phyloP scores from a whole-genome alignment of 2,329 filamentous ascomycete species.

The Coccinonectria pachysandricola region DNA sequence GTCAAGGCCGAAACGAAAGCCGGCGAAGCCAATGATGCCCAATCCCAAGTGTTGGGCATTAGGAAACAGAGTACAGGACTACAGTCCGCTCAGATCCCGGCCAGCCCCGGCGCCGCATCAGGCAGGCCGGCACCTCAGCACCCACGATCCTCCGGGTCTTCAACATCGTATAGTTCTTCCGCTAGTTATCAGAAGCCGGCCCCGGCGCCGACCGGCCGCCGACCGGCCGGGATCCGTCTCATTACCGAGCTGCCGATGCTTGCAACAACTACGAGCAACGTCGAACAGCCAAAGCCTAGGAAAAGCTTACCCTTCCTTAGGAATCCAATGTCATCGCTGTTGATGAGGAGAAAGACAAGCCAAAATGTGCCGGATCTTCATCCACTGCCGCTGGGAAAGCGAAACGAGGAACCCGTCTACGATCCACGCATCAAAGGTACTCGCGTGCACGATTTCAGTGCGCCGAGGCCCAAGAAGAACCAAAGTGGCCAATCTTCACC shows the following conservation, averaged over 20 bases:
- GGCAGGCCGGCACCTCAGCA: too few species aligned
- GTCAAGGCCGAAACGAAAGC: slow-evolving; percentile 15
- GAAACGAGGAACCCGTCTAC: slow-evolving; percentile 37
- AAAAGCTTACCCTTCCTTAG: slow-evolving; percentile 49
- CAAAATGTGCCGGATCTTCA: slow-evolving; percentile 36
- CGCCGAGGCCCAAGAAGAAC: slow-evolving; percentile 38
- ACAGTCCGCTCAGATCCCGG: too few species aligned
- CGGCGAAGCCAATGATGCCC: too few species aligned
- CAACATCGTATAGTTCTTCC: too few species aligned
- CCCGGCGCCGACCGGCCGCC: slow-evolving; percentile 25
- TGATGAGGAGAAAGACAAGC: slow-evolving; percentile 45
- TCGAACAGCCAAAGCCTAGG: slow-evolving; percentile 36
- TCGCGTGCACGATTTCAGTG: slow-evolving; percentile 55
- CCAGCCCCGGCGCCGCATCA: too few species aligned
- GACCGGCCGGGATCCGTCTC: slow-evolving; percentile 32
- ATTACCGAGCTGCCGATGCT: slow-evolving; percentile 26
- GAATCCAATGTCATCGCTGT: slow-evolving; percentile 48
- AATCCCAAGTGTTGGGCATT: too few species aligned
- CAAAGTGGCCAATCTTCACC: slow-evolving; percentile 7
- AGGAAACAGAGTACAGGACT: too few species aligned
- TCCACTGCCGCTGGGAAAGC: slow-evolving; percentile 29
- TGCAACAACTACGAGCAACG: slow-evolving; percentile 19
- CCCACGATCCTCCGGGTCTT: too few species aligned
- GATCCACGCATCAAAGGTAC: slow-evolving; percentile 56
- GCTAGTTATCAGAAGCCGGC: slow-evolving; percentile 28